Conservation (phyloP, 177 flowering plant species). For the Tripterygium wilfordii region DNA sequence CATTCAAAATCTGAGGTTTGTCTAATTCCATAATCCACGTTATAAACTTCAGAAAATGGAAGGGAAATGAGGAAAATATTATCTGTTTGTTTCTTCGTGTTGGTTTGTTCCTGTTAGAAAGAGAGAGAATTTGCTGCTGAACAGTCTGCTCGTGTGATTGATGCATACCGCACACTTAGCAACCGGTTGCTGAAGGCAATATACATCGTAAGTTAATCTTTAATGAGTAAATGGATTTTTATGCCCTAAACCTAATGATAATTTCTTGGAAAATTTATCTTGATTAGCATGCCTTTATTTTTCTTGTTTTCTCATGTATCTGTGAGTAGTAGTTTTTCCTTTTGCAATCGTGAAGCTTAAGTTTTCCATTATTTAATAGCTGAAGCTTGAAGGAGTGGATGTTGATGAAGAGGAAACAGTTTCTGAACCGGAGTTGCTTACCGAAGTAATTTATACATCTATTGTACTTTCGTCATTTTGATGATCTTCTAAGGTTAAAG, state of each 20-base stretch:
- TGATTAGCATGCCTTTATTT: not conserved
- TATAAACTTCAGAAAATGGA: too few species aligned
- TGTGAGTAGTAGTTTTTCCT: not conserved
- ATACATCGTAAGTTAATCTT: slow-evolving; percentile 53
- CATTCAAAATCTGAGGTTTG: slow-evolving; percentile 89
- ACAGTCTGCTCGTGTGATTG: slow-evolving; percentile 87
- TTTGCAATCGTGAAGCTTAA: not conserved
- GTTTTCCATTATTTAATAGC: slow-evolving; percentile 25
- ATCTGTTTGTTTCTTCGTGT: not conserved
- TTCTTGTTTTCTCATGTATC: not conserved
- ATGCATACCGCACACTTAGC: slow-evolving; percentile 77
- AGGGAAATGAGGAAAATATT: too few species aligned
- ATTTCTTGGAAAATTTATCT: too few species aligned
- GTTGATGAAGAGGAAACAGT: slow-evolving; percentile 86
- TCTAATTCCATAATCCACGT: not conserved
- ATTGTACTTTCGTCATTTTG: not conserved
- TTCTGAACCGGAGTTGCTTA: slow-evolving; percentile 68
- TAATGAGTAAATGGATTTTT: not conserved
- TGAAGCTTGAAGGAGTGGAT: slow-evolving; percentile 65
- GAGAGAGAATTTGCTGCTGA: slow-evolving; percentile 91
- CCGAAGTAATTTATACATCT: slow-evolving; percentile 51
- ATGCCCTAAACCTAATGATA: too few species aligned
- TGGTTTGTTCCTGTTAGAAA: slow-evolving; percentile 35
- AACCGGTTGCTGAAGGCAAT: slow-evolving; percentile 70
- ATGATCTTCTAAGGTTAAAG: not conserved